Base-by-base conservation (phyloP, 306 rosid species). In the Cicer chorassanicum region DNA sequence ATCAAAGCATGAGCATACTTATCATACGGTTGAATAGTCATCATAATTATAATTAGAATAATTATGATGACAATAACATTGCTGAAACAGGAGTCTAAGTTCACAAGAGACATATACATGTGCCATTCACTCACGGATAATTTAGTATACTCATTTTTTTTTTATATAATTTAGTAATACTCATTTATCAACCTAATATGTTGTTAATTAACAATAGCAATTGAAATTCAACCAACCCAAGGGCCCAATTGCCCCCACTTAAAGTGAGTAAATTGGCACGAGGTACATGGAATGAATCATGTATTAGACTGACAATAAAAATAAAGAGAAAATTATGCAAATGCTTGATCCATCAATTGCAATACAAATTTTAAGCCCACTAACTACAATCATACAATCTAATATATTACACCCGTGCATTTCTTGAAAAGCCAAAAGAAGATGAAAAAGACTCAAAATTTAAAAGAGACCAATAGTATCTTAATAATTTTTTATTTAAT, bases 371-470 rank as follows among this genome's bases (percentile, higher is more conserved):
- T 81, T 50, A 56, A 50, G 50, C 71, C 85, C 87, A 84, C 83
- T 77, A 73, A 59, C 68, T 49, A 68, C 76, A 68, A 81, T 74
- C 65, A 81, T 84, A 70, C 65, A 81, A 61, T 55, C 15, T 29
- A 73, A 69, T 75, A 77, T 69, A 72, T 75, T 81, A 76, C 87
- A 70, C 79, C 84, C 85, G 85, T 84, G 85, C 83, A 78, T 78
- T 55, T 73, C 51, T 73, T 81, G 46, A 78, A 80, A 77, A 51
- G 79, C 70, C 38, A 21, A 80, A 78, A 62, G 62, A 64, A 39
- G 11, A 16, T 63, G 15, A 9, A 42, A 65, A 74, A 73, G 56
- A 29, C 11, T 10, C 18, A 14, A 81, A 54, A 61, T 68, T 76
- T 34, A 11, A 56, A 72, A 65, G 72, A 41, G 74, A 41, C 13